Evolutionary conservation across 2,329 filamentous ascomycete genomes (phyloP), one percentile per base, ranked within the genome.

Genomic region (Didymella sp.): DNA sequence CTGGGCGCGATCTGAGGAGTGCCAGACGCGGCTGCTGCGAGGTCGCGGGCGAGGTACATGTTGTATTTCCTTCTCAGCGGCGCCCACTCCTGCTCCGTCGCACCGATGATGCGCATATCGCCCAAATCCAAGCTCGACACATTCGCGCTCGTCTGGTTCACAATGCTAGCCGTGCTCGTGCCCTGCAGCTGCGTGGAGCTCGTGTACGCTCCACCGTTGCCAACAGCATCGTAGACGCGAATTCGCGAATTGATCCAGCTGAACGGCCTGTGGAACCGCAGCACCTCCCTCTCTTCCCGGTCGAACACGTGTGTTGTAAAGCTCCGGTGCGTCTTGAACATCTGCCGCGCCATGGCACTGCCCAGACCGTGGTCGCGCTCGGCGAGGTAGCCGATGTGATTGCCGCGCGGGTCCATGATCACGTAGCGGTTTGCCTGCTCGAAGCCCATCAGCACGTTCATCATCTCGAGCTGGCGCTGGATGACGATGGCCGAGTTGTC

Each of bases 251-350:
- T 87, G 65, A 88, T 86, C 80, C 81, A 88, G 25, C 84, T 82
- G 64, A 88, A 88, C 0, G 86, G 86, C 15, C 86, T 78, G 63
- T 88, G 82, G 61, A 89, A 87, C 72, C 73, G 74, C 48, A 88
- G 71, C 7, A 89, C 81, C 70, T 89, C 86, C 62, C 80, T 82
- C 65, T 85, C 82, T 37, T 85, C 75, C 49, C 77, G 77, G 64
- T 88, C 86, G 71, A 89, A 88, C 2, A 89, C 84, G 72, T 88
- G 84, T 5, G 85, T 85, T 13, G 85, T 87, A 60, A 89, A 88
- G 58, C 84, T 83, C 38, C 86, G 77, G 69, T 88, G 86, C 2
- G 86, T 88, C 59, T 79, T 80, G 62, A 86, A 83, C 79, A 83
- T 82, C 68, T 88, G 86, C 51, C 86, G 78, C 15, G 80, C 80